Evolutionary conservation across 208 protist species (phyloP), one percentile per base, ranked within the genome.

Genomic region (Leptomonas seymouri): DNA sequence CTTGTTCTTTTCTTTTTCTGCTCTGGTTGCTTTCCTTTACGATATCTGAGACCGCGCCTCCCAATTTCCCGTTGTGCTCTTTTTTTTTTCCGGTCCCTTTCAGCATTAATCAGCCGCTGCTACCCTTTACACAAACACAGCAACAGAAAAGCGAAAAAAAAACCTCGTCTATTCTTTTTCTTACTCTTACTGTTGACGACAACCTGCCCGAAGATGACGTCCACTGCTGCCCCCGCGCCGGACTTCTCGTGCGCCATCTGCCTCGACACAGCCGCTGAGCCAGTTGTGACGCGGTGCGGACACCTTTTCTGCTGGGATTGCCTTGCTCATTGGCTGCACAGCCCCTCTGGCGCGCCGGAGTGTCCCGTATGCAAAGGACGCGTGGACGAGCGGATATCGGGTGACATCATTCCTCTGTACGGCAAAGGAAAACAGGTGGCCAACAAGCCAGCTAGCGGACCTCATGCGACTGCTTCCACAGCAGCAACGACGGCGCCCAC

Each of bases 241-340:
- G 85, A 93, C 64, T 95, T 95, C 39, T 85, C 72, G 51, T 95
- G 90, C 53, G 76, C 85, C 57, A 93, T 95, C 64, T 95, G 90
- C 77, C 76, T 92, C 30, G 87, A 93, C 25, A 74, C 72, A 8
- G 87, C 87, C 16, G 67, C 58, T 0, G 82, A 93, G 30, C 90
- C 90, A 0, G 90, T 95, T 30, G 90, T 95, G 23, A 93, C 90
- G 46, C 85, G 87, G 6, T 95, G 90, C 49, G 90, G 90, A 14
- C 90, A 95, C 63, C 79, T 95, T 30, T 95, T 93, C 63, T 95
- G 90, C 78, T 95, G 90, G 88, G 71, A 58, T 11, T 95, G 90
- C 64, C 82, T 95, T 14, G 84, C 88, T 25, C 74, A 82, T 50
- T 95, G 90, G 90, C 85, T 95, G 20, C 68, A 66, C 42, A 78